Base-by-base conservation (phyloP, 2,329 filamentous ascomycete genomes). In the Talaromyces sp. region DNA sequence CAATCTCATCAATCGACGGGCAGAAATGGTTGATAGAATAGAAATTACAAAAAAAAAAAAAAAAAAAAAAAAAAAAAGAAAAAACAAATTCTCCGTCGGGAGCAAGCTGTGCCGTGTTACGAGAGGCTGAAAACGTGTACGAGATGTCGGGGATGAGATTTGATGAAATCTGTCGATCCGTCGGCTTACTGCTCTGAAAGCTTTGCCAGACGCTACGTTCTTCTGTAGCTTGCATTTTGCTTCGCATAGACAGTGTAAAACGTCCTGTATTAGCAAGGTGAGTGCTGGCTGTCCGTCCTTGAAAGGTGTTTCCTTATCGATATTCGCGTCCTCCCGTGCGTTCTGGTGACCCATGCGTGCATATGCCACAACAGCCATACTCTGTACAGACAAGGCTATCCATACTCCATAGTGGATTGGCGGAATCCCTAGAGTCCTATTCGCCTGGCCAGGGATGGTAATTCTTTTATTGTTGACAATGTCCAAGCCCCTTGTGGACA, bases 281-380 rank as follows among this genome's bases (percentile, higher is more conserved):
- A 27, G 33, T 52, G 27, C 49, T n/a, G n/a, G 17, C 50, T 54
- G 31, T 22, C 15, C 31, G 10, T 25, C 52, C 52, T 39, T 56
- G 52, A 37, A 56, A 56, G 52, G 52, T 35, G 37, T 22, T 19
- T 22, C 27, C 15, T 10, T 25, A 10, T 27, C 47, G 17, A 54
- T 54, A 54, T 54, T 35, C 33, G n/a, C 13, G 52, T 56, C 33
- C 33, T 56, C 52, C 52, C 52, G 31, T 56, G 52, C 52, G 33
- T 56, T 56, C 10, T 35, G n/a, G 19, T 35, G 22, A 17, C 50
- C 52, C 49, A n/a, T 52, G 25, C 49, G 27, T 54, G 50, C 49
- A 52, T 17, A 54, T 37, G 33, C n/a, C 33, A 22, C 31, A 22
- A 5, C 52, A 56, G 31, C 52, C 10, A 56, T 19, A 31, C 27